Base-by-base conservation (phyloP, 2,329 filamentous ascomycete genomes). In the Claviceps pazoutovae region DNA sequence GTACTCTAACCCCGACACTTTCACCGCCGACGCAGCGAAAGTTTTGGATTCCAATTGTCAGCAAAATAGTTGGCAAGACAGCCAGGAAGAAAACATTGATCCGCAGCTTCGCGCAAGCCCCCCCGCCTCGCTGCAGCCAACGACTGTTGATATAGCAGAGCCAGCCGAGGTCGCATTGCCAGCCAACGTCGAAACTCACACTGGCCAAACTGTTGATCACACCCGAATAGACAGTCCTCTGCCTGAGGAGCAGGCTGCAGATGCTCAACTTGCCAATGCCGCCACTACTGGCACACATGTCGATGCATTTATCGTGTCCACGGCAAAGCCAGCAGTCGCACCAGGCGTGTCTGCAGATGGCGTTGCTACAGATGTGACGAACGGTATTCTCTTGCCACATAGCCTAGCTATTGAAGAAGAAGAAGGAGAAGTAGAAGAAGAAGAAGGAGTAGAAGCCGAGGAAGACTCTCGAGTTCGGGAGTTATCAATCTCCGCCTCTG, bases 21-120 rank as follows among this genome's bases (percentile, higher is more conserved):
- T 14, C 19, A 5, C 34, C 4, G 38, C 34, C 38, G 14, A 38
- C 16, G 1, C 13, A 34, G 13, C 44, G 13, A 46, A n/a, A 21
- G n/a, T 34, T 19, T 30, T 42, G 9, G 19, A 30, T 11, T 30
- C 26, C 26, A 30, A 3, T 9, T 30, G 26, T 11, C 8, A 30
- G 26, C 26, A 30, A 30, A 30, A 30, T 30, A 30, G 8, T 3
- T 30, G 26, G 26, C 8, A 30, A 17, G n/a, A 37, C 13, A 42
- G 4, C 14, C 46, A 43, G 37, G 39, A 50, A 9, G 26, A 49
- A n/a, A 43, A 47, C n/a, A 54, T 54, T 52, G 53, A 54, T 52
- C 53, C 53, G 17, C 48, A 50, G 19, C 47, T 54, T 16, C 44
- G 42, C 5, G 46, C 47, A n/a, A 54, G 50, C 5, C 53, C 48